Base-by-base conservation (phyloP, 768 basidiomycete genomes). In the Fomitopsis serialis region DNA sequence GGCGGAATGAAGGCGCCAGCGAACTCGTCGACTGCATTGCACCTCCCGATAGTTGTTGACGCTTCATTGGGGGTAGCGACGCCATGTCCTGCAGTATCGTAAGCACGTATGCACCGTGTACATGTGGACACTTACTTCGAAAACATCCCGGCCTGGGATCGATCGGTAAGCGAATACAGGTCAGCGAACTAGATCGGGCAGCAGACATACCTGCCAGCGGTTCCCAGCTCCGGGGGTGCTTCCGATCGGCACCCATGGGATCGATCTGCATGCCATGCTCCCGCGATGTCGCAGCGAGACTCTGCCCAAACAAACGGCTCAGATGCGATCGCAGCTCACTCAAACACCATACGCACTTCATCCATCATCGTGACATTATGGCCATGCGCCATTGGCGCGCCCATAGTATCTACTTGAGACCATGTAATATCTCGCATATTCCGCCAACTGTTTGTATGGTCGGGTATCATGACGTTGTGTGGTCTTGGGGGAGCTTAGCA, bases 191-290 rank as follows among this genome's bases (percentile, higher is more conserved):
- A 32, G 29, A 10, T 15, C 34, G 15, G 29, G n/a, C 40, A 22
- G 24, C 29, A 32, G 11, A 61, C 64, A 44, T 50, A 62, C 62
- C 58, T 51, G 60, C 59, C 43, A 59, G 22, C 27, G 59, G 52
- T 9, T 66, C 64, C 64, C 64, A 66, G 53, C 55, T 61, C 10
- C 64, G 61, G 2, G 61, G 58, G 42, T 66, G 64, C 43, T 66
- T 66, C 23, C 64, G 64, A 45, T 59, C 57, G 55, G 56, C 40
- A 50, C 56, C 58, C 42, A 61, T 46, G 40, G 61, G 55, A 36
- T 58, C 57, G 59, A 62, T 58, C 27, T 60, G 55, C 47, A 65
- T 57, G 40, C 60, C 60, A 35, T 61, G 61, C 15, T 47, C 56
- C 24, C 56, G 52, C 32, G 56, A 36, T 22, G 55, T 42, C 13